phyloP scores from a whole-genome alignment of 2,329 filamentous ascomycete genomes.

The Fusarium keratoplasticum region DNA sequence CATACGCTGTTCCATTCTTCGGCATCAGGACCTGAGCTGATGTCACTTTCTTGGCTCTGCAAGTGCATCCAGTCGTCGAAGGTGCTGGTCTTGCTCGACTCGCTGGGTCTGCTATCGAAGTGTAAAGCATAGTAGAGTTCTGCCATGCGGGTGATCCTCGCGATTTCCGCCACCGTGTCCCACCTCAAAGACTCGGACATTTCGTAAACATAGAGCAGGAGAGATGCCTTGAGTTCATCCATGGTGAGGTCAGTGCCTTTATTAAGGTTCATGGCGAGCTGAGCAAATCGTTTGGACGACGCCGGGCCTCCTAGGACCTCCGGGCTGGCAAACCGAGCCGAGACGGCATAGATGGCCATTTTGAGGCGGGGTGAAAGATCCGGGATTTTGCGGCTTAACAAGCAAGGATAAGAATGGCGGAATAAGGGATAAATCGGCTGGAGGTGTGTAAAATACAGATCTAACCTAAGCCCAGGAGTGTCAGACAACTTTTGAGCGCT shows the following conservation, averaged over 20 bases:
- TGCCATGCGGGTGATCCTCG: neutral
- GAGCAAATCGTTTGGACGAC: neutral
- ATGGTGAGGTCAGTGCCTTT: neutral
- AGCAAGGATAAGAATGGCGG: neutral
- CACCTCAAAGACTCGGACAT: neutral
- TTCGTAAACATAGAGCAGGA: neutral
- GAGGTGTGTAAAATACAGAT: neutral
- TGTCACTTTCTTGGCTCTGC: neutral
- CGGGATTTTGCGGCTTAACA: neutral
- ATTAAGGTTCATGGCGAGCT: neutral
- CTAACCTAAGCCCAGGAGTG: neutral
- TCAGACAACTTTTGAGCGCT: neutral
- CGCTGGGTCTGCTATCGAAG: neutral
- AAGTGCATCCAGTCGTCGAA: neutral
- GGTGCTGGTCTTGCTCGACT: neutral
- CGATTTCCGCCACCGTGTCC: neutral
- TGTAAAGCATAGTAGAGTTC: neutral
- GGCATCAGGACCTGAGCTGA: neutral
- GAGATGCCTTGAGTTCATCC: neutral
- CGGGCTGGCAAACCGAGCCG: neutral
- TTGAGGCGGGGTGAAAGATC: neutral
- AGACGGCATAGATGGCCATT: neutral
- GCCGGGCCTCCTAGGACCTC: neutral
- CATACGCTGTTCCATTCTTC: neutral
- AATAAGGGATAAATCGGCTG: neutral